Evolutionary conservation across 176 grass and related monocot genomes (phyloP).

Genomic region (Olyra latifolia): DNA sequence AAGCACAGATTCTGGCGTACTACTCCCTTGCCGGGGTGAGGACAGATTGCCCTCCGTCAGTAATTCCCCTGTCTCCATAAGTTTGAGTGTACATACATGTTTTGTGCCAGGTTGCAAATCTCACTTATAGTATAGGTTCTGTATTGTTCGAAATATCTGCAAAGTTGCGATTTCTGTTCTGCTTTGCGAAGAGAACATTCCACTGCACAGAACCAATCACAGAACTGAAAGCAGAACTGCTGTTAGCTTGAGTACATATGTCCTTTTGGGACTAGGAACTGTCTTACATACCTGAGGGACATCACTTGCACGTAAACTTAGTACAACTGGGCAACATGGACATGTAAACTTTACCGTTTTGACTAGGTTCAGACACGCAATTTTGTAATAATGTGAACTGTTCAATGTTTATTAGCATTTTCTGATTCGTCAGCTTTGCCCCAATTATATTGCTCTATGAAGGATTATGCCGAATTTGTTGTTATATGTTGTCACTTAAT

Average conservation of each 20-base stretch:
- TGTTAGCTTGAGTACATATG: conserved; percentile 16
- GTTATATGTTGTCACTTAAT: background rate
- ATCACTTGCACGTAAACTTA: conserved; percentile 3
- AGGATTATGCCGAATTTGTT: conserved; percentile 11
- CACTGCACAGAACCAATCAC: conserved; percentile 5
- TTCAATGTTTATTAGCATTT: conserved; percentile 18
- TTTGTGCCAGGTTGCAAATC: conserved; percentile 13
- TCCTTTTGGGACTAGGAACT: background rate
- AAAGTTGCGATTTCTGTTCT: conserved; percentile 8
- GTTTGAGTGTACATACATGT: conserved; percentile 51
- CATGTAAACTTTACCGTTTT: conserved; percentile 34
- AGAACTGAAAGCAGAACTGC: conserved; percentile 22
- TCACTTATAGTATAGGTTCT: background rate
- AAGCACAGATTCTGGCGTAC: conserved; percentile 91
- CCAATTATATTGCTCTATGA: conserved; percentile 10
- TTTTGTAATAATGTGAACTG: conserved; percentile 45
- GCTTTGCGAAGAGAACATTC: background rate
- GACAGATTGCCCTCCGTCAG: conserved; percentile 64
- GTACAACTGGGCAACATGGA: conserved; percentile 21
- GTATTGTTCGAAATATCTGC: conserved; percentile 2
- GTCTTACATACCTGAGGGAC: conserved; percentile 17
- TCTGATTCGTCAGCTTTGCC: background rate
- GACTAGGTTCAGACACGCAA: conserved; percentile 13
- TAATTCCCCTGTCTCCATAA: conserved; percentile 57
- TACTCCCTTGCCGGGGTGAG: conserved; percentile 89